Conservation (phyloP, 2,329 filamentous ascomycete genomes). For the Diaporthe vaccinii region DNA sequence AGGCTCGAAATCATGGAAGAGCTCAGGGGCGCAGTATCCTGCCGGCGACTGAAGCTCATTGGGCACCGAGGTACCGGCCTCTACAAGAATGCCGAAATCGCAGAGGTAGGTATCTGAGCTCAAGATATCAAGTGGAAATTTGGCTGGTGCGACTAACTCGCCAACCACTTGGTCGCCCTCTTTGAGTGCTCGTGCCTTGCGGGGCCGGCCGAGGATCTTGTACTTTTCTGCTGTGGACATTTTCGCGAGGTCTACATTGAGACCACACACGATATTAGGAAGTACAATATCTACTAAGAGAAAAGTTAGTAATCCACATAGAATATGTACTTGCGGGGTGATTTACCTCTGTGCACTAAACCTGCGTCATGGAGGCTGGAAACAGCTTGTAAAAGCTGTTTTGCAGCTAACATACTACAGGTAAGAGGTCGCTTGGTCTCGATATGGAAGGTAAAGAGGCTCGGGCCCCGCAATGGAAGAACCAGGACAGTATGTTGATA, state of each 20-base stretch:
- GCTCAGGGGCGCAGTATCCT: not conserved
- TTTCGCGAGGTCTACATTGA: not conserved
- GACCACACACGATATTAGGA: not conserved
- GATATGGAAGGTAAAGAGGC: not conserved
- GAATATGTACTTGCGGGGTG: not conserved
- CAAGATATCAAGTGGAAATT: not conserved
- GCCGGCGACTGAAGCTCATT: conserved; percentile 5
- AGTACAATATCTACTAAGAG: not conserved
- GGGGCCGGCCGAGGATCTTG: conserved; percentile 1
- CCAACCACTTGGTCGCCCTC: not conserved
- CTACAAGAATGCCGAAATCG: not conserved
- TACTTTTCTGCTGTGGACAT: not conserved
- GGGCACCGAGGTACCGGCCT: not conserved
- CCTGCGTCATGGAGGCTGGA: not conserved
- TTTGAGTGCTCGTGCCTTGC: not conserved
- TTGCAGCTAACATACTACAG: conserved; percentile 1
- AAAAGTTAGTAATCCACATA: not conserved
- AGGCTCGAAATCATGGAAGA: not conserved
- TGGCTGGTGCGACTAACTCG: conserved; percentile 13
- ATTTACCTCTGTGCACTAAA: conserved; percentile 1
- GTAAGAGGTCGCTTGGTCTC: not conserved
- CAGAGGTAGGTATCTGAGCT: not conserved
- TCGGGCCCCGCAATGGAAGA: not conserved
- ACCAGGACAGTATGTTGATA: not conserved
- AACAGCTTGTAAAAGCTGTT: conserved; percentile 8